Evolutionary conservation across 495 filamentous ascomycete species (phyloP).

Genomic region (Penicillium bovifimosum): DNA sequence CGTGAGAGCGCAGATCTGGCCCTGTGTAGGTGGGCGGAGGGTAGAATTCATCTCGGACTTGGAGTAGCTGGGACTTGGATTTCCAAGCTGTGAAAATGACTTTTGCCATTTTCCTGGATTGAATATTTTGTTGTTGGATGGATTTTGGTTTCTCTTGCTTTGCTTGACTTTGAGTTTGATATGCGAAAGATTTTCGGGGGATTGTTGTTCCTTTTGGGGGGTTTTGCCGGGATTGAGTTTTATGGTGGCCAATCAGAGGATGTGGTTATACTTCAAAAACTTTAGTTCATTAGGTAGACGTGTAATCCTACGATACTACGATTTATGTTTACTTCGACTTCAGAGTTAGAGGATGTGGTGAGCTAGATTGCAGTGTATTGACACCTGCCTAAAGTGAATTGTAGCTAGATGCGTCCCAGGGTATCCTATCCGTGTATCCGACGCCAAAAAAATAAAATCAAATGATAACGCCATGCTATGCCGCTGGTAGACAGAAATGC

Average conservation of each 20-base stretch:
- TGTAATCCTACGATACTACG: too few species aligned
- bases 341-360: neutral
- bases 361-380: neutral
- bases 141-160: neutral
- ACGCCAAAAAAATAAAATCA: slow-evolving; percentile 13
- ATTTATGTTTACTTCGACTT: too few species aligned
- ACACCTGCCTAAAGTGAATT: neutral
- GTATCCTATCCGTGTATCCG: slow-evolving; percentile 26
- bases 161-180: slow-evolving; percentile 1
- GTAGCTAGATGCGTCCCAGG: slow-evolving; percentile 17
- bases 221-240: slow-evolving; percentile 5
- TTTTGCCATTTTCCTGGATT: slow-evolving; percentile 53
- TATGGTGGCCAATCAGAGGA: slow-evolving; percentile 5
- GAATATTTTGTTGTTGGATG: neutral
- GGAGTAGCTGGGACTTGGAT: slow-evolving; percentile 55
- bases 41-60: slow-evolving; percentile 64
- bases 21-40: slow-evolving; percentile 35
- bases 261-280: neutral
- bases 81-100: slow-evolving; percentile 81
- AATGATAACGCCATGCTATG: slow-evolving; percentile 38
- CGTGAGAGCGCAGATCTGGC: slow-evolving; percentile 36
- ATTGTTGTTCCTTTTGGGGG: slow-evolving; percentile 9
- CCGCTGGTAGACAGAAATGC: slow-evolving; percentile 17
- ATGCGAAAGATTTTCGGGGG: slow-evolving; percentile 15
- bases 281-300: too few species aligned